Conservation (phyloP, 2,329 filamentous ascomycete genomes). For the Xylaria sp. region DNA sequence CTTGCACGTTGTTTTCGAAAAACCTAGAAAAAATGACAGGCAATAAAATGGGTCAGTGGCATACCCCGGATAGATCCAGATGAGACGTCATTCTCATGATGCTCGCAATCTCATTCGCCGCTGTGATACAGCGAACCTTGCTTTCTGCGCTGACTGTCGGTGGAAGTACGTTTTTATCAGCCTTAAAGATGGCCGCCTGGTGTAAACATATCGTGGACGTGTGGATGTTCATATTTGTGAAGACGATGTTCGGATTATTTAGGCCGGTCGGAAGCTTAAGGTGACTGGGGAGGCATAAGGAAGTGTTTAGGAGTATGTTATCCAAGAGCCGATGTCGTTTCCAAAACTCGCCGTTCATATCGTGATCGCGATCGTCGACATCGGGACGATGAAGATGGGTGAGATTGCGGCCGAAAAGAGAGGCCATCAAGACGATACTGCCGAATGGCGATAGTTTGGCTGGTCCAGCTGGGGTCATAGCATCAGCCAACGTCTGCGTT, state of each 20-base stretch:
- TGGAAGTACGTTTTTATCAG: slow-evolving; percentile 84
- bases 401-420: slow-evolving; percentile 87
- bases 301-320: slow-evolving; percentile 86
- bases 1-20: neutral
- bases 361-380: slow-evolving; percentile 78
- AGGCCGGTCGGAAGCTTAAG: slow-evolving; percentile 81
- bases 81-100: slow-evolving; percentile 97
- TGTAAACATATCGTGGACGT: slow-evolving; percentile 97
- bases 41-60: slow-evolving; percentile 41
- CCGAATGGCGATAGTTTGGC: slow-evolving; percentile 77
- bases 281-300: slow-evolving; percentile 78
- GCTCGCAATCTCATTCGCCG: slow-evolving; percentile 89
- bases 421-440: slow-evolving; percentile 83
- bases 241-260: slow-evolving; percentile 82
- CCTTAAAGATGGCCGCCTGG: slow-evolving; percentile 97
- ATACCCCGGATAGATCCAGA: slow-evolving; percentile 80
- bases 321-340: slow-evolving; percentile 89
- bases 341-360: slow-evolving; percentile 95
- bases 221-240: slow-evolving; percentile 96
- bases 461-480: slow-evolving; percentile 73
- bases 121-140: slow-evolving; percentile 90
- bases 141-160: slow-evolving; percentile 82
- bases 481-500: slow-evolving; percentile 72
- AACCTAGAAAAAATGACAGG: no score
- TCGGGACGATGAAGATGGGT: slow-evolving; percentile 89